Percentiles rank a stretch among this genome's conserved stretches.
These are phyloP conservation scores for Plantago coronopus DNA, from an alignment of 305 asterid species.

Conservation along the genomic window DNA sequence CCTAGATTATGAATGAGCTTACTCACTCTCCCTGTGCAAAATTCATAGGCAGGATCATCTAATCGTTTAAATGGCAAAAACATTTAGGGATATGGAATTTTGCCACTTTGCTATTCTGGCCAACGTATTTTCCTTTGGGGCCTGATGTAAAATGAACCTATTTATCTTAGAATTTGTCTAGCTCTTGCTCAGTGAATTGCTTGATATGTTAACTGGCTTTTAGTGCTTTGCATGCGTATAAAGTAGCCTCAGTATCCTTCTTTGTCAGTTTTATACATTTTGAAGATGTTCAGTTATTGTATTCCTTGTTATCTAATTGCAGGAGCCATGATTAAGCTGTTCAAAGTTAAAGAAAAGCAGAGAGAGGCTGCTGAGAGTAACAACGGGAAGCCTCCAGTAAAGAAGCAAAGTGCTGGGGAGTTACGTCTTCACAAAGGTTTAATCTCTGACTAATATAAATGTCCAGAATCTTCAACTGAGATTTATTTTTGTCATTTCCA, in stretches of 20 bases:
- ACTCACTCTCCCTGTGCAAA: background rate
- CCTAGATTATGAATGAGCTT: background rate
- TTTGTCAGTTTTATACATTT: background rate
- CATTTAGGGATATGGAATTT: background rate
- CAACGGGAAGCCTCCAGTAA: constrained; percentile 67
- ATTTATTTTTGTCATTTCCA: background rate
- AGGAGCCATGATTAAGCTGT: constrained; percentile 81
- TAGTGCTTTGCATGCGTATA: constrained; percentile 6
- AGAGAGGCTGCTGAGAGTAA: constrained; percentile 86
- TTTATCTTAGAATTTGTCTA: constrained; percentile 17
- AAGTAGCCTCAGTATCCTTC: constrained; percentile 1
- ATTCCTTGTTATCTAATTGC: constrained; percentile 17
- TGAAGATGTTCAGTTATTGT: constrained; percentile 6
- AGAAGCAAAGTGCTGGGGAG: constrained; percentile 99
- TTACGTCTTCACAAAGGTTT: constrained; percentile 96
- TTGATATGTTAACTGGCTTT: constrained; percentile 2
- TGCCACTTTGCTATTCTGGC: background rate
- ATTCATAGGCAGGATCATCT: background rate
- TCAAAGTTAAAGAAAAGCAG: constrained; percentile 91
- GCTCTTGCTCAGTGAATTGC: constrained; percentile 11
- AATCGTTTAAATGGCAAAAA: background rate
- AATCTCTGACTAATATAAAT: constrained; percentile 13
- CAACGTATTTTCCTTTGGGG: background rate
- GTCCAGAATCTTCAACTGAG: background rate
- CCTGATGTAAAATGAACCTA: constrained; percentile 1